Evolutionary conservation across 495 filamentous ascomycete genomes (phyloP), one percentile per base, ranked within the genome.

Genomic region (Aspergillus bridgeri): DNA sequence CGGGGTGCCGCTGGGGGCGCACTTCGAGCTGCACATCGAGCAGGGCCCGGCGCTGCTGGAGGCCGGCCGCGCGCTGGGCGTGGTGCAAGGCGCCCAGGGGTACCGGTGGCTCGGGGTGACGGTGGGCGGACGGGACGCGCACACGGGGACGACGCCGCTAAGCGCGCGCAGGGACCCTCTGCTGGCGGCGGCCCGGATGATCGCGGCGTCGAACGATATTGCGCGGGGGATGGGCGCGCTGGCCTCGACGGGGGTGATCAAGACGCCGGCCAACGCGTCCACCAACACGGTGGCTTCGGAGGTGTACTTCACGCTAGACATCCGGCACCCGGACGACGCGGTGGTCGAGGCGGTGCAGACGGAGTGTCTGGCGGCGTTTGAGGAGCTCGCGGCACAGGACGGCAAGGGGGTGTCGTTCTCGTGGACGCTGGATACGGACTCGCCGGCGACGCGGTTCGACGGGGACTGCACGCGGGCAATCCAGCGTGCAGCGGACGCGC

Each of bases 1-100:
- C 1, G 69, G 65, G 6, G 67, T 60, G 42, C 68, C 66, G 0
- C 81, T 91, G 56, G 87, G 80, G 9, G 89, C 88, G 3, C 87
- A 91, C 63, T 91, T 92, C 68, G 89, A 92, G 63, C 75, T 90
- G 13, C 89, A 91, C 61, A 91, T 92, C 54, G 89, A 92, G 62
- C 88, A 92, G 72, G 88, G 88, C 0, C 86, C 87, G 5, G 81
- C 86, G 23, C 80, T 92, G 3, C 82, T 86, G 46, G 70, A 71
- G 3, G 73, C 75, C 18, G 68, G 75, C 4, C 72, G 80, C 48
- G 82, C 83, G 38, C 81, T 90, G 47, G 88, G 86, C 1, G 76
- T 89, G 5, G 88, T 91, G 8, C 76, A 76, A 22, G 89, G 87
- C 5, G 87, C 85, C 15, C 73, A 76, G 56, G 70, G 73, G 15